phyloP scores from a whole-genome alignment of 177 flowering plant genomes.

The Vitis hybrid region DNA sequence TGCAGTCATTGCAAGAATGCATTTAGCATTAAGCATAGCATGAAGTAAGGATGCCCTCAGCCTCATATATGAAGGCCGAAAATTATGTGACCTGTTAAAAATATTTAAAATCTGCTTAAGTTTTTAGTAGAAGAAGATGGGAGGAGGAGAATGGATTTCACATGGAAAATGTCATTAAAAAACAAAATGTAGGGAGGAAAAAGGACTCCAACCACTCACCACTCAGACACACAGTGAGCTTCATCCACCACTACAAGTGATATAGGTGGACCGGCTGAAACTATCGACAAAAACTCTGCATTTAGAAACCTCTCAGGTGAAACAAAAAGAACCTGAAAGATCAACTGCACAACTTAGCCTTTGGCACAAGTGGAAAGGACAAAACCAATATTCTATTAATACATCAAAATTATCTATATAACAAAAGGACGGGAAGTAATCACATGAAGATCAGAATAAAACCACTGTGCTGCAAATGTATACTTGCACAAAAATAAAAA shows the following conservation, averaged over 20 bases:
- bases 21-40: conserved; percentile 56
- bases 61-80: conserved; percentile 95
- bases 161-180: background rate
- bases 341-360: conserved; percentile 12
- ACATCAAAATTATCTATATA: too few species aligned
- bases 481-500: background rate
- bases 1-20: conserved; percentile 98
- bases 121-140: background rate
- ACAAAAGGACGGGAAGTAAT: too few species aligned
- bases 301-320: conserved; percentile 93
- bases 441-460: too few species aligned
- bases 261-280: conserved; percentile 42
- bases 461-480: background rate
- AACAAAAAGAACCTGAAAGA: conserved; percentile 86
- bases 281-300: conserved; percentile 67
- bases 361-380: background rate
- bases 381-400: background rate
- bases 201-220: conserved; percentile 46
- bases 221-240: conserved; percentile 98
- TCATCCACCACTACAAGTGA: conserved; percentile 96
- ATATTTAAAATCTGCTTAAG: conserved; percentile 1
- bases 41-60: conserved; percentile 81
- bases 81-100: conserved; percentile 88
- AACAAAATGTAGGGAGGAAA: background rate
- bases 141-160: background rate